A percentile compares a stretch with the other conserved stretches of the same genome.
These are phyloP conservation scores for Drosera spatulata DNA, from an alignment of 179 eudicot species.

Conservation along the genomic window DNA sequence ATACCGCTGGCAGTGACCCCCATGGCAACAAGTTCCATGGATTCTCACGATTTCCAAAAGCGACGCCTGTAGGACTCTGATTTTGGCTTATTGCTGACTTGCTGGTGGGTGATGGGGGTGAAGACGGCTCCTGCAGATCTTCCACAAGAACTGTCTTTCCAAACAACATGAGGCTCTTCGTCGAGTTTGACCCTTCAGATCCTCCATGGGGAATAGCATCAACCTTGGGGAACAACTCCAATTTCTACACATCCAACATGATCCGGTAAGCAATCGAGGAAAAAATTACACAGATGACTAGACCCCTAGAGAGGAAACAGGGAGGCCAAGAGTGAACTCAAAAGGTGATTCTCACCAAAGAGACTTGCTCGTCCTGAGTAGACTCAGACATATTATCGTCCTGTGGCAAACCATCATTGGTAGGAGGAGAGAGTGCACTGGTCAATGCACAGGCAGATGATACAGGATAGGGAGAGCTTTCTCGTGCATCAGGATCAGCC, in stretches of 20 bases:
- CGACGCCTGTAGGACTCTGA: not conserved
- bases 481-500: slow-evolving; percentile 13
- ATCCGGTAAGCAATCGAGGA: not conserved
- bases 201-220: slow-evolving; percentile 14
- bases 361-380: slow-evolving; percentile 4
- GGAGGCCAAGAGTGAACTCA: not conserved
- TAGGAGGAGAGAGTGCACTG: slow-evolving; percentile 5
- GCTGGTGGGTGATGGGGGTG: not conserved
- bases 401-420: slow-evolving; percentile 7
- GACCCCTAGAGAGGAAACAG: not conserved
- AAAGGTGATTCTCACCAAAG: slow-evolving; percentile 18
- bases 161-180: slow-evolving; percentile 19
- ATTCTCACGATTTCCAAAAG: not conserved
- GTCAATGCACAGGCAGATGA: slow-evolving; percentile 27
- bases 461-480: slow-evolving; percentile 26
- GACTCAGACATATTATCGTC: slow-evolving; percentile 13
- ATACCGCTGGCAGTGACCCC: not conserved
- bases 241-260: slow-evolving; percentile 18
- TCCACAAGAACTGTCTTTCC: slow-evolving; percentile 20
- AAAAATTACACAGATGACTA: too few relatives aligned
- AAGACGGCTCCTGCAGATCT: slow-evolving; percentile 4
- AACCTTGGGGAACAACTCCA: slow-evolving; percentile 20
- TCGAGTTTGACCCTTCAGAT: slow-evolving; percentile 5
- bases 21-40: not conserved
- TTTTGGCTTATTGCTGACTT: not conserved